Evolutionary conservation across 208 protist species (phyloP), one percentile per base, ranked within the genome.

Genomic region (Trypanosoma lewisi): DNA sequence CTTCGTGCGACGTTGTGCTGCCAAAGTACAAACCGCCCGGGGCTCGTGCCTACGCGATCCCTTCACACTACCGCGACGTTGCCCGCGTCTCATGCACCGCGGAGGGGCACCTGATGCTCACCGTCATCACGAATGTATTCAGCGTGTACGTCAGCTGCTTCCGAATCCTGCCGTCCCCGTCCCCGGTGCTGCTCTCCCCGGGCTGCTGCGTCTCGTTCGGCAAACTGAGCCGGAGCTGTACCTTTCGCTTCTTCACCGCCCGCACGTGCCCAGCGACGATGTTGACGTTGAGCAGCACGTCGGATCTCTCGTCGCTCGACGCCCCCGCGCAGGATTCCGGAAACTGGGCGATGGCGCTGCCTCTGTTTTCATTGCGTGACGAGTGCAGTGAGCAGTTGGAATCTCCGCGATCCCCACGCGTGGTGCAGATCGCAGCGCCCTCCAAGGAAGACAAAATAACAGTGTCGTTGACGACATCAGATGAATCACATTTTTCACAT

Each of bases 191-290:
- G 25, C 4, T 71, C 28, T 19, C 4, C 4, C 31, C 37, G 2
- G 66, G 51, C n/a, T 6, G 16, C 33, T 27, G 28, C 16, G 28
- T 71, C 28, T 63, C 66, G 28, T 71, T 71, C 33, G 27, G 34
- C 31, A 25, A 42, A 28, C 41, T 1, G 5, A 11, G 23, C 39
- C 0, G 17, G 25, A 4, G n/a, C 4, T 31, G 39, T 25, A 63
- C 57, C 3, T 71, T 54, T 60, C 33, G 44, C 47, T 71, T 71
- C 30, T 52, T 71, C 31, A 42, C 57, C 50, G 17, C 30, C 27
- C 2, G 21, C 25, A 39, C 33, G 11, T 23, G 7, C 65, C n/a
- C 14, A 51, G 19, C 4, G 6, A 19, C 17, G 17, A 27, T 48
- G 30, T n/a, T 39, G 33, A 9, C 28, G 11, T 8, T 25, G 51